A percentile compares a stretch with the other conserved stretches of the same genome.
These are phyloP conservation scores for Urtica urens DNA, from an alignment of 306 rosid species.

Conservation along the genomic window DNA sequence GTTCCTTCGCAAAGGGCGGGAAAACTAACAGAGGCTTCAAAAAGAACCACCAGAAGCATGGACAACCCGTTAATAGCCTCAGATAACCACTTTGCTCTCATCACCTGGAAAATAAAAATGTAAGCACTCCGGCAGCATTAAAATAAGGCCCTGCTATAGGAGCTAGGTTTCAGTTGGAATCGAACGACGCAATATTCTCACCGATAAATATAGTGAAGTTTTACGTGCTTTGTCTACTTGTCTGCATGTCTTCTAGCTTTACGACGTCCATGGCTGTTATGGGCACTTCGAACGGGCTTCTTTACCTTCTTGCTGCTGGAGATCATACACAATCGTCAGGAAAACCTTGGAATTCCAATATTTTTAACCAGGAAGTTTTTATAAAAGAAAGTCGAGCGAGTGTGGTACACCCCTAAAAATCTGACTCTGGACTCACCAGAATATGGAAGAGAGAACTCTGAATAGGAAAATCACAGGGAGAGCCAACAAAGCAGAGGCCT, in stretches of 20 bases:
- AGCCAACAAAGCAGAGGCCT: conserved; percentile 93
- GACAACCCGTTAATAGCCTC: conserved; percentile 12
- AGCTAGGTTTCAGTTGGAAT: background rate
- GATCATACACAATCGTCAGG: background rate
- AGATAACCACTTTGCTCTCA: conserved; percentile 8
- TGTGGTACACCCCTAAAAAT: background rate
- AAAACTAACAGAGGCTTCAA: conserved; percentile 1
- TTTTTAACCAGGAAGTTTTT: background rate
- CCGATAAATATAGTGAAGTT: conserved; percentile 2
- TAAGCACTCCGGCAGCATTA: too few species aligned
- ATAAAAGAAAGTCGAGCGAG: background rate
- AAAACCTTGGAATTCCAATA: background rate
- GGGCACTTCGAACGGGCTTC: conserved; percentile 40
- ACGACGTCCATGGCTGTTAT: conserved; percentile 50
- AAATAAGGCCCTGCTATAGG: background rate
- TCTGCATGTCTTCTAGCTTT: conserved; percentile 72
- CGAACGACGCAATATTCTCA: background rate
- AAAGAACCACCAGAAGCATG: background rate
- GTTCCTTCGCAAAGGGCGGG: conserved; percentile 1
- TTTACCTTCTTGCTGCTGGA: conserved; percentile 46
- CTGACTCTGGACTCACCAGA: conserved; percentile 39
- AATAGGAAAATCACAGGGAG: conserved; percentile 62
- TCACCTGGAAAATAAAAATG: background rate
- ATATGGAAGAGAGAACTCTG: conserved; percentile 47
- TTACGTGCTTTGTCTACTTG: conserved; percentile 29